Base-by-base conservation (phyloP, 345 rosid species). In the Bruguiera parviflora region DNA sequence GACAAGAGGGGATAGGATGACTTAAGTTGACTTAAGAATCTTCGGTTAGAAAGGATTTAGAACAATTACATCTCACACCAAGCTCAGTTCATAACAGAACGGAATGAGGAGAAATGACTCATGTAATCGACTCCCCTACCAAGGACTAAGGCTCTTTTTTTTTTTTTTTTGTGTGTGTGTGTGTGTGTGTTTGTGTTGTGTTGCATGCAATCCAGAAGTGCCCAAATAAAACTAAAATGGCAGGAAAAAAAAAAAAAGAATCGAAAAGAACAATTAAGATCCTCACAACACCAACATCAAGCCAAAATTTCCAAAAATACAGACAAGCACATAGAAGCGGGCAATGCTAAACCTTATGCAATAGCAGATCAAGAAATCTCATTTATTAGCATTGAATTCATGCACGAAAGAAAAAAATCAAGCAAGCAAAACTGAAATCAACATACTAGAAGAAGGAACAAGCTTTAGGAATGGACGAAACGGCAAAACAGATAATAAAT, bases 371-470 rank as follows among this genome's bases (percentile, higher is more conserved):
- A 20, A 24, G 31, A 62, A 53, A 15, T 5, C 37, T 28, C 55
- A 5, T 63, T 39, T 46, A 55, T n/a, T 25, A 43, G 63, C 63
- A 56, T 56, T 53, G 32, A 55, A 37, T 63, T 71, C 29, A 20
- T 13, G 53, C 39, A 20, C 10, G 27, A 70, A 9, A 51, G 63
- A 33, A 62, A 53, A 53, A 11, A 70, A 70, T 46, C 28, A 27
- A 58, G 16, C 11, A 29, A 28, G 2, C 37, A 39, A 16, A 9
- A 46, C 2, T 20, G 28, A 24, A 61, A 61, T 61, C 53, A 32
- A 43, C 66, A 24, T 43, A 3, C 13, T 8, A 24, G 21, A 51
- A 29, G 21, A 49, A 69, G 29, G 49, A 13, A 32, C 32, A 32
- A 13, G 49, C 33, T 60, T 19, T 31, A 62, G 25, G 35, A 32